A percentile compares a stretch with the other conserved stretches of the same genome.
Conservation (phyloP, 2,329 filamentous ascomycete genomes). For the Colletotrichum sidae region DNA sequence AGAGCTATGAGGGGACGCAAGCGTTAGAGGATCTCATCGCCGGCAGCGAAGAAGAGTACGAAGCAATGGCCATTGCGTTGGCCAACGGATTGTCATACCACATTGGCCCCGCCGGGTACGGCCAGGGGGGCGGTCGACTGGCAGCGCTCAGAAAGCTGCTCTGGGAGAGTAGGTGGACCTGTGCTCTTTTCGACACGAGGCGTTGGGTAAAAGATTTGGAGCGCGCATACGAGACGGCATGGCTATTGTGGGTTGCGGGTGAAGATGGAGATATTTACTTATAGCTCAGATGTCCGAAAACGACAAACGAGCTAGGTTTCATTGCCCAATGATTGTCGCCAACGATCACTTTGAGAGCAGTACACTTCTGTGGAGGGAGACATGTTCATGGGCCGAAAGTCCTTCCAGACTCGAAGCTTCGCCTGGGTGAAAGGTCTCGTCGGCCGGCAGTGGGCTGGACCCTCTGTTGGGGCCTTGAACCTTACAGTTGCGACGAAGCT, state of each 20-base stretch:
- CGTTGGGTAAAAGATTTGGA: slow-evolving; percentile 94
- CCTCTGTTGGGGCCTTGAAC: no score
- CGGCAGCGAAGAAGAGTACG: slow-evolving; percentile 83
- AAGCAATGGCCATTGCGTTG: slow-evolving; percentile 78
- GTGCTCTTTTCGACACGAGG: slow-evolving; percentile 89
- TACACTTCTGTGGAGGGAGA: no score
- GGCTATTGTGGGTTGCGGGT: slow-evolving; percentile 87
- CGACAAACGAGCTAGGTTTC: no score
- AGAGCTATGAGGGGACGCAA: slow-evolving; percentile 71
- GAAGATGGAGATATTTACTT: slow-evolving; percentile 95
- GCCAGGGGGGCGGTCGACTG: slow-evolving; percentile 74
- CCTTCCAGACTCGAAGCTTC: no score
- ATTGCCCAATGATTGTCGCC: no score
- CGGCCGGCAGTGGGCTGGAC: no score
- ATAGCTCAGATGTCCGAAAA: slow-evolving; percentile 38
- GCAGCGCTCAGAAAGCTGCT: slow-evolving; percentile 83
- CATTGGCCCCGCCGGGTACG: slow-evolving; percentile 55
- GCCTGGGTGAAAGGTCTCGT: no score
- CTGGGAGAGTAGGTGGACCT: slow-evolving; percentile 86
- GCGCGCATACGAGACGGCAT: slow-evolving; percentile 87
- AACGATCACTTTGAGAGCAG: no score
- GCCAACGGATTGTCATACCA: slow-evolving; percentile 73
- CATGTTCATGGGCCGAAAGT: no score
- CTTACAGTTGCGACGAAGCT: no score
- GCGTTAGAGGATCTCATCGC: slow-evolving; percentile 84